These are phyloP conservation scores for Brassica balearica DNA, from an alignment of 441 rosid species.

Conservation along the genomic window DNA sequence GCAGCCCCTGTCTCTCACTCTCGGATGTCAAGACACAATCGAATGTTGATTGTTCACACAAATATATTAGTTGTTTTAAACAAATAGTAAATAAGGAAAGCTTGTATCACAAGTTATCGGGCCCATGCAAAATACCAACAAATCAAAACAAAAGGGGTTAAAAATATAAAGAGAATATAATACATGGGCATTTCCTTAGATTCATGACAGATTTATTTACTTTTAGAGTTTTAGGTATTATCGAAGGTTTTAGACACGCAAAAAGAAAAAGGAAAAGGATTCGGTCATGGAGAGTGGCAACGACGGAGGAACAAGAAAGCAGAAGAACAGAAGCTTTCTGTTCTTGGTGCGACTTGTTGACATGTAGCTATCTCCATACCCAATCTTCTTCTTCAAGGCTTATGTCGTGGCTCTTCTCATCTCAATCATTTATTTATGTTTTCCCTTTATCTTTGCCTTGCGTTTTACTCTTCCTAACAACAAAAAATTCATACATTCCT, in stretches of 20 bases:
- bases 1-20: neutral
- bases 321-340: slow-evolving; percentile 37
- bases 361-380: slow-evolving; percentile 48
- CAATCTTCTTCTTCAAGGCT: slow-evolving; percentile 53
- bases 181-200: neutral
- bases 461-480: slow-evolving; percentile 54
- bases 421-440: slow-evolving; percentile 18
- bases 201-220: slow-evolving; percentile 18
- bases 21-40: neutral
- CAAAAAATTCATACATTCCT: slow-evolving; percentile 28
- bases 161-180: neutral
- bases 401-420: slow-evolving; percentile 35
- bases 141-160: neutral
- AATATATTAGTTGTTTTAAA: neutral
- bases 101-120: slow-evolving; percentile 26
- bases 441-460: slow-evolving; percentile 47
- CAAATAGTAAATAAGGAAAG: neutral
- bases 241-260: neutral
- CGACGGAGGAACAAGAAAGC: slow-evolving; percentile 42
- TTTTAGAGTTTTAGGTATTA: slow-evolving; percentile 3
- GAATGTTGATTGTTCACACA: neutral
- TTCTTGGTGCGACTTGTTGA: slow-evolving; percentile 55
- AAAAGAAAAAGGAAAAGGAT: slow-evolving; percentile 1
- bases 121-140: neutral
- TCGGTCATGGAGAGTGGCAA: slow-evolving; percentile 38